Conservation (phyloP, 2,329 filamentous ascomycete genomes). For the Cercospora zeae-maydis region DNA sequence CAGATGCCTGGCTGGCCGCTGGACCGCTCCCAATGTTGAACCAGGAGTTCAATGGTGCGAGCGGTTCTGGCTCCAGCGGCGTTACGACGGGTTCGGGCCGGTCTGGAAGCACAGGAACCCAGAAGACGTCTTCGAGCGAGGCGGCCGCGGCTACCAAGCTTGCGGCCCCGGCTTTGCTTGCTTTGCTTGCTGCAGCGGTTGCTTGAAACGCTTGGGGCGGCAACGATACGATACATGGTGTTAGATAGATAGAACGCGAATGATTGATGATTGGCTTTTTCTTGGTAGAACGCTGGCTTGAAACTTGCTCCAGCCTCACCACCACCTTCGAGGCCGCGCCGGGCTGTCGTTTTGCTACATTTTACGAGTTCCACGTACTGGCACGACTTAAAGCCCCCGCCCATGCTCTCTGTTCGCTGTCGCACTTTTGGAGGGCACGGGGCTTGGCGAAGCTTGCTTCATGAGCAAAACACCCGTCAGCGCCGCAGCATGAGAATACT, state of each 20-base stretch:
- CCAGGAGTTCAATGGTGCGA: conserved; percentile 18
- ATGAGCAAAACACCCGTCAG: too few relatives aligned
- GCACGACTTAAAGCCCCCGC: too few relatives aligned
- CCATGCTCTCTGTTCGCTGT: neutral
- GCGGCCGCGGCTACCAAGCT: conserved; percentile 3
- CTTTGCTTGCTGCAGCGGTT: conserved; percentile 4
- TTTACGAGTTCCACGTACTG: too few relatives aligned
- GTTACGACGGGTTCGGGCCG: neutral
- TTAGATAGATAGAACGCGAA: neutral
- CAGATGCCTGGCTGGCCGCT: conserved; percentile 68
- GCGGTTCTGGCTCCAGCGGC: neutral
- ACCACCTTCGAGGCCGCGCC: neutral
- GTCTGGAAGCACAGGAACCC: neutral
- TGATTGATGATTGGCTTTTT: neutral
- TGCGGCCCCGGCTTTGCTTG: conserved; percentile 10
- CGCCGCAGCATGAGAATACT: too few relatives aligned
- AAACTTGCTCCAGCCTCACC: neutral
- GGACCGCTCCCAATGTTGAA: conserved; percentile 68
- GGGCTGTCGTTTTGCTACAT: neutral
- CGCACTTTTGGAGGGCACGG: neutral
- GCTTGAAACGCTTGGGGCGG: neutral
- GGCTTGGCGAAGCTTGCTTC: neutral
- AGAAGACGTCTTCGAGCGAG: neutral
- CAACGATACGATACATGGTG: neutral
- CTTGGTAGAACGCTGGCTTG: neutral